Base-by-base conservation (phyloP, 106 monocot genomes). In the Phalaenopsis equestris region DNA sequence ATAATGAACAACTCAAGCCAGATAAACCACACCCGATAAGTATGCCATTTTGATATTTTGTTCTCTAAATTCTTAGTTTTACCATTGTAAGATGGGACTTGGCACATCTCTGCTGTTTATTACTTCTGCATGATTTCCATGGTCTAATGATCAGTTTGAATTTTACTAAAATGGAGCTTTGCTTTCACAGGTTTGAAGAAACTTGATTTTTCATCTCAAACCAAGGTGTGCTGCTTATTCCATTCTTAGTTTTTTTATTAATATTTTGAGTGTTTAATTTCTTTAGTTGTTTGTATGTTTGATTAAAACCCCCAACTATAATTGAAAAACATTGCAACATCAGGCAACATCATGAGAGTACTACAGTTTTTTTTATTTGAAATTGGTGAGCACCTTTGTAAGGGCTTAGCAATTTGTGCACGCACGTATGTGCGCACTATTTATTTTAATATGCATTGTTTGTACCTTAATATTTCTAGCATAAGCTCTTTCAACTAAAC, bases 151-250 rank as follows among this genome's bases (percentile, higher is more conserved):
- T 38, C 67, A 8, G 14, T 74, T 73, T 55, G 37, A 41, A n/a
- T 56, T 36, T 7, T 57, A 15, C 47, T 70, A 46, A 55, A 10
- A 36, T 79, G 17, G 55, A 11, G 23, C 72, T 16, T 16, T 78
- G 12, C 49, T 52, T 45, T 80, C 83, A 78, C 85, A 93, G 90
- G 82, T 41, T 77, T 70, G 61, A 85, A 81, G 79, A 88, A 77
- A 38, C 78, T 76, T 74, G 79, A 73, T 55, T 16, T 30, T 73
- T 56, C 81, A 75, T 82, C 82, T 67, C 86, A 78, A 61, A 75
- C 41, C 48, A 90, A 86, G 86, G 90, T 90, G 75, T 75, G 39
- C 81, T 82, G 86, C 88, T 77, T 77, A 43, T n/a, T 72, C 55
- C 43, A 49, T 55, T 42, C n/a, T 42, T 41, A 19, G 30, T 42